Percentiles rank a stretch among this genome's conserved stretches.
phyloP scores from a whole-genome alignment of 140 eudicot species.

The Oenanthe javanica region DNA sequence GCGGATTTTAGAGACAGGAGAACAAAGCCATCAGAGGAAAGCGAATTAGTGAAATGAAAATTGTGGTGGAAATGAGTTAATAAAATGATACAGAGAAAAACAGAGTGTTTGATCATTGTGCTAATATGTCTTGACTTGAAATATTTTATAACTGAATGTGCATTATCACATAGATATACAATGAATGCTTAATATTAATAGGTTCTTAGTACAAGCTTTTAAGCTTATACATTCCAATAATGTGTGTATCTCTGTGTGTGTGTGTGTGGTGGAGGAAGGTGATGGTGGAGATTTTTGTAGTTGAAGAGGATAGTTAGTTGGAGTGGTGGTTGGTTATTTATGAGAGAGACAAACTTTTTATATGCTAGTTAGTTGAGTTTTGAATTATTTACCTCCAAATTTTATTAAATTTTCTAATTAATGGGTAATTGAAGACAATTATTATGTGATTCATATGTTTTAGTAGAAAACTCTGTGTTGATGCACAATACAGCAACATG shows the following conservation, averaged over 20 bases:
- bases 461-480: neutral
- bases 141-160: neutral
- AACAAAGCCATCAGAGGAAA: slow-evolving; percentile 74
- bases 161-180: neutral
- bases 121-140: neutral
- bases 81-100: neutral
- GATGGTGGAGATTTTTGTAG: neutral
- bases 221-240: too few species aligned
- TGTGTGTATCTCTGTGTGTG: neutral
- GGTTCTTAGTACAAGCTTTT: too few species aligned
- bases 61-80: neutral
- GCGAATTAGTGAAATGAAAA: slow-evolving; percentile 12
- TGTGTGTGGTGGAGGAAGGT: slow-evolving; percentile 7
- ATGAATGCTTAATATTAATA: too few species aligned
- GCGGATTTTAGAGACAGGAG: slow-evolving; percentile 82
- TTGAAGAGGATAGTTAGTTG: slow-evolving; percentile 12
- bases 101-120: neutral
- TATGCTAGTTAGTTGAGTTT: slow-evolving; percentile 51
- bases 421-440: neutral
- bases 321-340: slow-evolving; percentile 22
- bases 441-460: neutral
- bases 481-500: neutral
- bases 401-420: too few species aligned
- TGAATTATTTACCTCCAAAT: neutral
- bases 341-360: neutral